A percentile compares a stretch with the other conserved stretches of the same genome.
These are phyloP conservation scores for Phytopythium cucurbitacearum DNA, from an alignment of 352 stramenopile species.

Conservation along the genomic window DNA sequence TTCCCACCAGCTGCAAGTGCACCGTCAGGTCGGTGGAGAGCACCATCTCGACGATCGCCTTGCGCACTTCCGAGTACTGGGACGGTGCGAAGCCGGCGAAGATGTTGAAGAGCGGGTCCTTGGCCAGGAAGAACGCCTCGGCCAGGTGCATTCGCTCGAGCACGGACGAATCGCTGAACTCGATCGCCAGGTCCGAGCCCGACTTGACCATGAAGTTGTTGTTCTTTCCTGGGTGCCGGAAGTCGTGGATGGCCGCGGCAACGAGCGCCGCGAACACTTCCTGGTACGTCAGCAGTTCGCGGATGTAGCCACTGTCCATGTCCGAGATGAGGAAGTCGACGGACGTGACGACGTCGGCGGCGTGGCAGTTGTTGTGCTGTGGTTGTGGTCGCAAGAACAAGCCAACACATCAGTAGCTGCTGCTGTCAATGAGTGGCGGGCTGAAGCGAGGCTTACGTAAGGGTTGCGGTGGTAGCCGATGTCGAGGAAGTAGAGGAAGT, in stretches of 20 bases:
- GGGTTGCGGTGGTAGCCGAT: constrained; percentile 78
- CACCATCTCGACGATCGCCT: constrained; percentile 85
- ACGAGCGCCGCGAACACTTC: constrained; percentile 80
- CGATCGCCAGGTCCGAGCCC: constrained; percentile 62
- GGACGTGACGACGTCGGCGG: constrained; percentile 74
- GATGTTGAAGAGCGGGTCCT: constrained; percentile 70
- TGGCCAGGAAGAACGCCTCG: constrained; percentile 72
- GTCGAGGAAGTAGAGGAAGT: constrained; percentile 79
- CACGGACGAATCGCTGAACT: constrained; percentile 82
- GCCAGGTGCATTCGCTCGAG: constrained; percentile 85
- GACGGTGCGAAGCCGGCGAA: constrained; percentile 56
- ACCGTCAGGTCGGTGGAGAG: constrained; percentile 80
- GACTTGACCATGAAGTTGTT: constrained; percentile 87
- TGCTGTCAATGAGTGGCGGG: not conserved
- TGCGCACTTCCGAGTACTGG: constrained; percentile 64
- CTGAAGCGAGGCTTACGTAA: constrained; percentile 44
- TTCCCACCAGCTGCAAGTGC: constrained; percentile 76
- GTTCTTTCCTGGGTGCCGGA: constrained; percentile 77
- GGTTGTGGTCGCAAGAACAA: not conserved
- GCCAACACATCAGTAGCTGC: not conserved
- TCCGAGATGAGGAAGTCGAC: constrained; percentile 80
- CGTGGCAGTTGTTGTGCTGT: constrained; percentile 81
- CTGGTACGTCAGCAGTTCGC: constrained; percentile 74
- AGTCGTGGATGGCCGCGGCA: constrained; percentile 81
- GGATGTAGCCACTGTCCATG: constrained; percentile 77